phyloP scores from a whole-genome alignment of 129 eudicot species.

The Daucus carota region DH1_v3.0 NC_030382.2:46008001-46008500 shows the following conservation, averaged over 20 bases:
- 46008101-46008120: slow-evolving; percentile 39
- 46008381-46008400: background rate
- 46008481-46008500: background rate
- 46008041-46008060: slow-evolving; percentile 54
- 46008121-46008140: slow-evolving; percentile 54
- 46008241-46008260: background rate
- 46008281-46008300: background rate
- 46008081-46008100: slow-evolving; percentile 45
- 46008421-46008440: background rate
- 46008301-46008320: background rate
- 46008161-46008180: slow-evolving; percentile 79
- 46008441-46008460: background rate
- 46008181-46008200: slow-evolving; percentile 71
- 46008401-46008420: background rate
- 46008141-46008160: slow-evolving; percentile 65
- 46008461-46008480: background rate
- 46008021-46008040: slow-evolving; percentile 99
- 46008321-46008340: background rate
- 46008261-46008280: background rate
- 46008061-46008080: slow-evolving; percentile 44
- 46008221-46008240: background rate
- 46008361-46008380: background rate
- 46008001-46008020: slow-evolving; percentile 6
- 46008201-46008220: slow-evolving; percentile 11
- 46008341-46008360: background rate